A percentile compares a stretch with the other conserved stretches of the same genome.
Evolutionary conservation across 192 early-diverging fungal genomes (phyloP).

Genomic region (Mortierella alpina): DNA sequence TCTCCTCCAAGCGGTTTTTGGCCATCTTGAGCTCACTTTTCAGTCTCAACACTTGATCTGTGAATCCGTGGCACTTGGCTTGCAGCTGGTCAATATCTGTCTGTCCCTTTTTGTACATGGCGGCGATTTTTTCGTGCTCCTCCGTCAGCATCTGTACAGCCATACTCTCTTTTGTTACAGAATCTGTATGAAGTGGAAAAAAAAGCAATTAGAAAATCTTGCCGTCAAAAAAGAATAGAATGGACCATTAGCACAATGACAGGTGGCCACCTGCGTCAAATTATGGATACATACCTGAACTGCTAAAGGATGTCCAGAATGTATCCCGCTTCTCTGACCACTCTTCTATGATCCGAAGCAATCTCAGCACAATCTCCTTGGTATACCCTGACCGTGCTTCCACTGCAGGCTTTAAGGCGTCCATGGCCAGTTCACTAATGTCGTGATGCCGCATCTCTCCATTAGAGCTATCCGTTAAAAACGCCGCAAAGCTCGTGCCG

Average conservation of each 20-base stretch:
- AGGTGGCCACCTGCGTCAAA: neutral
- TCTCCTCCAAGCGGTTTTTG: constrained; percentile 27
- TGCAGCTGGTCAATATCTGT: constrained; percentile 35
- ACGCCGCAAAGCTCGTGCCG: constrained; percentile 31
- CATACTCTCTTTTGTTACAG: constrained; percentile 18
- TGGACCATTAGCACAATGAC: neutral
- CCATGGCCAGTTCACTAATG: constrained; percentile 21
- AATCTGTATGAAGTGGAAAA: constrained; percentile 13
- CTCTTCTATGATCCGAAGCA: constrained; percentile 31
- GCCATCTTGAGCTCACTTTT: constrained; percentile 39
- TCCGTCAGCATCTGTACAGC: constrained; percentile 17
- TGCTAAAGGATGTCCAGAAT: constrained; percentile 24
- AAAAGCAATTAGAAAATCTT: neutral
- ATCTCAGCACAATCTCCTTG: constrained; percentile 36
- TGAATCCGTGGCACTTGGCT: constrained; percentile 28
- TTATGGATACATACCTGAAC: constrained; percentile 13
- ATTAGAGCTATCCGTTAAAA: constrained; percentile 18
- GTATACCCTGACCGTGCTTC: constrained; percentile 32
- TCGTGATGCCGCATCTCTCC: constrained; percentile 7
- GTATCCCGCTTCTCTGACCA: constrained; percentile 34
- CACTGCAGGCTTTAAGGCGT: constrained; percentile 14
- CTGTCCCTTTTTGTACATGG: constrained; percentile 22
- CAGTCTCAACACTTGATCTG: constrained; percentile 35
- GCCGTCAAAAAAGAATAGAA: neutral
- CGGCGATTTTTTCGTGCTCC: constrained; percentile 32